Evolutionary conservation across 805 yeast genomes (phyloP).

Genomic region (Metschnikowia henanensis): DNA sequence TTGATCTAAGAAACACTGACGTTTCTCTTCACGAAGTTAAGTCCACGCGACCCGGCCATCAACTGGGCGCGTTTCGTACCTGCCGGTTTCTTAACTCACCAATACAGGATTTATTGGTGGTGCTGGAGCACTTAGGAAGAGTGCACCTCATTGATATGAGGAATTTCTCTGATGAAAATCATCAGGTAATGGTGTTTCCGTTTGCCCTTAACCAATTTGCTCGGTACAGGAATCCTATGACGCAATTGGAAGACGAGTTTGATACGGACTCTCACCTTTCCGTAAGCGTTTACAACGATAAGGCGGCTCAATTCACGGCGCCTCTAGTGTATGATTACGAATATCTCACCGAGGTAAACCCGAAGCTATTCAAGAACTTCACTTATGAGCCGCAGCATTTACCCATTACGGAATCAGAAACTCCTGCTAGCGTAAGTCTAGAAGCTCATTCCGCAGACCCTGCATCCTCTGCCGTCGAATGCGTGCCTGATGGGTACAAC

Average conservation of each 20-base stretch:
- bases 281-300: slow-evolving; percentile 14
- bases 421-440: background rate
- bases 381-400: slow-evolving; percentile 30
- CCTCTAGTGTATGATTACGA: slow-evolving; percentile 46
- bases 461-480: background rate
- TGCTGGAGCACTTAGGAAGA: slow-evolving; percentile 84
- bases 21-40: slow-evolving; percentile 52
- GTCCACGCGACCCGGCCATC: slow-evolving; percentile 58
- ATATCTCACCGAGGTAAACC: slow-evolving; percentile 36
- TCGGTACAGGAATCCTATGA: slow-evolving; percentile 20
- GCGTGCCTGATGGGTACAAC: background rate
- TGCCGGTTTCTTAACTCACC: slow-evolving; percentile 53
- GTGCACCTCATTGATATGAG: slow-evolving; percentile 84
- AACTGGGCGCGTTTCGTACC: slow-evolving; percentile 68
- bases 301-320: slow-evolving; percentile 22
- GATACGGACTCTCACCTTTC: slow-evolving; percentile 6
- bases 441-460: background rate
- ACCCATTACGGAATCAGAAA: background rate
- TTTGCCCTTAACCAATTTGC: slow-evolving; percentile 43
- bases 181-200: slow-evolving; percentile 71
- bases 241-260: slow-evolving; percentile 5
- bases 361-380: slow-evolving; percentile 38
- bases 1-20: slow-evolving; percentile 65
- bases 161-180: slow-evolving; percentile 40
- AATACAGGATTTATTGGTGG: slow-evolving; percentile 70